phyloP scores from a whole-genome alignment of 208 protist species.

The Leishmania martiniquensis region DNA sequence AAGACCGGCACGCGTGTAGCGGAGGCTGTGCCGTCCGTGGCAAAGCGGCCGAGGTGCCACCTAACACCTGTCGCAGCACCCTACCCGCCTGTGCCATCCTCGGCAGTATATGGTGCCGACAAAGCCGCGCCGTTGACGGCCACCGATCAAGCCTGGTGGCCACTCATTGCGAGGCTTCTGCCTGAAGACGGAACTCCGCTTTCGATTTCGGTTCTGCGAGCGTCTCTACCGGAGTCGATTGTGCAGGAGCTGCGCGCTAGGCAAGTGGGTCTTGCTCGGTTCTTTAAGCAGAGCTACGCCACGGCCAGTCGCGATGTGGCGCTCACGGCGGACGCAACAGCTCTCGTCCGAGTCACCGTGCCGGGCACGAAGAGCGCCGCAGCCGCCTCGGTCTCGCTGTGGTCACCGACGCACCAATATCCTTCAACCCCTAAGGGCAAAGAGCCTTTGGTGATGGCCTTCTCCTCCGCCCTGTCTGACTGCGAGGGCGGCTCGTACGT shows the following conservation, averaged over 20 bases:
- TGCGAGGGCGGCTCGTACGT: constrained; percentile 13
- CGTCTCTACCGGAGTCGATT: constrained; percentile 30
- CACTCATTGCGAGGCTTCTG: constrained; percentile 14
- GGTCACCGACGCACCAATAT: not conserved
- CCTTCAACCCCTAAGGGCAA: not conserved
- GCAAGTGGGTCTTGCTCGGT: constrained; percentile 40
- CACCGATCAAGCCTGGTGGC: constrained; percentile 1
- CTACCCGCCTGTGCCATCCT: not conserved
- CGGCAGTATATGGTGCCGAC: not conserved
- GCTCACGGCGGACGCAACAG: constrained; percentile 17
- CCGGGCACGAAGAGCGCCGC: not conserved
- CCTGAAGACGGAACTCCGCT: constrained; percentile 26
- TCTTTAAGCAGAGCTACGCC: constrained; percentile 36
- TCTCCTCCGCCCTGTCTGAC: not conserved
- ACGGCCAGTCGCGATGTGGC: constrained; percentile 1
- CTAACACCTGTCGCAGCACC: not conserved
- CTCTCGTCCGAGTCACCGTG: constrained; percentile 6
- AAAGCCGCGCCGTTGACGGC: not conserved
- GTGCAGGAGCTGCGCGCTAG: constrained; percentile 18
- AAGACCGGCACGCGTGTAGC: not conserved
- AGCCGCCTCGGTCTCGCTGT: not conserved
- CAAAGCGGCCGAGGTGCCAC: not conserved
- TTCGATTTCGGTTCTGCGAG: constrained; percentile 31
- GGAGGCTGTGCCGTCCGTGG: not conserved
- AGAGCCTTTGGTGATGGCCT: not conserved